phyloP scores from a whole-genome alignment of 768 basidiomycete genomes.

The Amanita pallidorosea region DNA sequence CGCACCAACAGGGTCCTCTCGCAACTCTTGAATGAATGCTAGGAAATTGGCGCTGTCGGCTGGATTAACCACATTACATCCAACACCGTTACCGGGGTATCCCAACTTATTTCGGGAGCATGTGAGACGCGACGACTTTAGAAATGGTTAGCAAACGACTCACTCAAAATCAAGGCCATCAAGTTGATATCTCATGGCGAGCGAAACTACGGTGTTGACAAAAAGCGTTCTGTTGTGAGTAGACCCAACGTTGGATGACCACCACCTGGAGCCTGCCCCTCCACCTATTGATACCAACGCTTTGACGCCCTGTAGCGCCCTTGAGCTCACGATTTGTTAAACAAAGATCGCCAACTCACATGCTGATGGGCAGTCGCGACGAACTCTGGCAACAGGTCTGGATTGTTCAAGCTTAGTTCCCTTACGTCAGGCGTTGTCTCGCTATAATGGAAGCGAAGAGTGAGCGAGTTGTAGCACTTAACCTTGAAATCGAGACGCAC shows the following conservation, averaged over 20 bases:
- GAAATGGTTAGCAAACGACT: constrained; percentile 7
- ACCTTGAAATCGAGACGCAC: constrained; percentile 27
- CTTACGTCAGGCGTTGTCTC: constrained; percentile 26
- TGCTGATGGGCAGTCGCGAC: constrained; percentile 35
- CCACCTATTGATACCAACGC: constrained; percentile 58
- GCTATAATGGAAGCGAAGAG: constrained; percentile 11
- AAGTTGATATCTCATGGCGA: constrained; percentile 41
- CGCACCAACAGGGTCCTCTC: constrained; percentile 37
- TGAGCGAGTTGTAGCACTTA: neutral
- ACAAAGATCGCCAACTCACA: constrained; percentile 16
- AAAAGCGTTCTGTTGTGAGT: constrained; percentile 51
- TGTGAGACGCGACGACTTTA: neutral
- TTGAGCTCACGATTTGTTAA: neutral
- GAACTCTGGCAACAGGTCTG: constrained; percentile 41
- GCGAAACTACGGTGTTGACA: constrained; percentile 41
- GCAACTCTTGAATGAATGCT: too few relatives aligned
- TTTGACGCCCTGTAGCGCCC: constrained; percentile 37
- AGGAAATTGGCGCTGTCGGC: constrained; percentile 69
- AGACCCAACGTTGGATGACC: constrained; percentile 54
- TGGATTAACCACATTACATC: constrained; percentile 54
- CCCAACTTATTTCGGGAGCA: constrained; percentile 51
- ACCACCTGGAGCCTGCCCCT: constrained; percentile 55
- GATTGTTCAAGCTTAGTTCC: constrained; percentile 26
- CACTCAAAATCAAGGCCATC: too few relatives aligned
- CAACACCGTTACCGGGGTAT: constrained; percentile 71